These are phyloP conservation scores for Chlorella sorokiniana DNA, from an alignment of 139 green algal species.

Conservation along the genomic window DNA sequence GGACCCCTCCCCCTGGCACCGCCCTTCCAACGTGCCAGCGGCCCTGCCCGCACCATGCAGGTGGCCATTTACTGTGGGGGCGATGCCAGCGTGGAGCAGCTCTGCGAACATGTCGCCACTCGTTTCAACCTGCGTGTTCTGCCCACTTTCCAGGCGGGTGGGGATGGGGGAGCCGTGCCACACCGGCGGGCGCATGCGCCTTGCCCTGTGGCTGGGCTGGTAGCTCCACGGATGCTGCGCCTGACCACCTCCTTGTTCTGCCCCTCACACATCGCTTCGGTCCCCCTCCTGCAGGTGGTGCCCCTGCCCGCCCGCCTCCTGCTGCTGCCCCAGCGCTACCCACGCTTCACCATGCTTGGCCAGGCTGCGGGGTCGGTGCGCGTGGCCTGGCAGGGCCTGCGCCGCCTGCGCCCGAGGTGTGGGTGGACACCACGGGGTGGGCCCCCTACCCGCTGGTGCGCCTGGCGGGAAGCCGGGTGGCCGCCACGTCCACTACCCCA, in stretches of 20 bases:
- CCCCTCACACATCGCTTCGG: not conserved
- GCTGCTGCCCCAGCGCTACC: conserved; percentile 74
- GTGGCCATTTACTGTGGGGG: conserved; percentile 78
- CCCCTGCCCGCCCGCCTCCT: conserved; percentile 51
- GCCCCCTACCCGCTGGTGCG: conserved; percentile 85
- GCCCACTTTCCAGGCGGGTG: conserved; percentile 56
- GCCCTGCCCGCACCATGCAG: conserved; percentile 17
- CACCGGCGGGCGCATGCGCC: no score
- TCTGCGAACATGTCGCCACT: conserved; percentile 55
- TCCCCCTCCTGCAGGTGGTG: conserved; percentile 63
- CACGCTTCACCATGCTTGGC: conserved; percentile 83
- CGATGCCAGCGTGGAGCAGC: conserved; percentile 39
- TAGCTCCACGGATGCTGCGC: no score
- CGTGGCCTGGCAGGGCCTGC: conserved; percentile 76
- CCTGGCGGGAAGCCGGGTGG: conserved; percentile 69
- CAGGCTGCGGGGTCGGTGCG: conserved; percentile 77
- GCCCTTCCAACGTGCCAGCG: not conserved
- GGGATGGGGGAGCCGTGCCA: no score
- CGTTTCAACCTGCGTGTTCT: conserved; percentile 74
- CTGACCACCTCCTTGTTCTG: not conserved
- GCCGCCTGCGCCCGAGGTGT: conserved; percentile 72
- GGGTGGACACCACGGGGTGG: conserved; percentile 94
- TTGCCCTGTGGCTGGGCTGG: no score
- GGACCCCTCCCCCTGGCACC: not conserved
- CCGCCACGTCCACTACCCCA: conserved; percentile 93